Base-by-base conservation (phyloP, 2,329 filamentous ascomycete genomes). In the Fusarium stilboides region DNA sequence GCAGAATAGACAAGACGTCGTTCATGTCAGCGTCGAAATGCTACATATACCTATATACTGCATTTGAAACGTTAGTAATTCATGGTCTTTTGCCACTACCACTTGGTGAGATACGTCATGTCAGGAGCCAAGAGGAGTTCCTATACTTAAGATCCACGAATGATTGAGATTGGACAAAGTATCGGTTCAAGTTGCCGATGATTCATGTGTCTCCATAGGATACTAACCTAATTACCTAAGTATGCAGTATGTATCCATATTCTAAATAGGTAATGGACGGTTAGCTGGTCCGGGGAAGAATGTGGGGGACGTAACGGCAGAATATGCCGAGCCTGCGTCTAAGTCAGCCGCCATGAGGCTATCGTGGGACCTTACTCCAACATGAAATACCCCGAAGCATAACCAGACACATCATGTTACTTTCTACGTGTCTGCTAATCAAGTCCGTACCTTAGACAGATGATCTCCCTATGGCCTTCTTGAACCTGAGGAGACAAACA, bases 1-100 rank as follows among this genome's bases (percentile, higher is more conserved):
- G 31, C 54, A 52, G 51, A 65, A 65, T 57, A 62, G 61, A 62
- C 47, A 52, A 62, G 65, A 54, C 47, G 34, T 62, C 52, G 43
- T 62, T 62, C 39, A 44, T 55, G 47, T 62, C 60, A 51, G 17
- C 58, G 51, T 42, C 43, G 42, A 50, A 34, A 28, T 40, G 52
- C 33, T 24, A 39, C 28, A n/a, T 19, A 19, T 19, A 19, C 33
- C 26, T 24, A 19, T 37, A 10, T 31, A 31, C 13, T 31, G 28
- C 28, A 31, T 13, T 31, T 31, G 10, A 31, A 13, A 31, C 28
- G 13, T 10, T 10, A 31, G 28, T 9, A 31, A 31, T 31, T 31
- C 10, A 31, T 31, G 10, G 10, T 20, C 19, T 22, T 40, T 24
- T 22, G 20, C n/a, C 14, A 15, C 14, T 31, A 12, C 13, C 28